Base-by-base conservation (phyloP, 2,329 filamentous ascomycete genomes). In the Paecilomyces fulvus region DNA sequence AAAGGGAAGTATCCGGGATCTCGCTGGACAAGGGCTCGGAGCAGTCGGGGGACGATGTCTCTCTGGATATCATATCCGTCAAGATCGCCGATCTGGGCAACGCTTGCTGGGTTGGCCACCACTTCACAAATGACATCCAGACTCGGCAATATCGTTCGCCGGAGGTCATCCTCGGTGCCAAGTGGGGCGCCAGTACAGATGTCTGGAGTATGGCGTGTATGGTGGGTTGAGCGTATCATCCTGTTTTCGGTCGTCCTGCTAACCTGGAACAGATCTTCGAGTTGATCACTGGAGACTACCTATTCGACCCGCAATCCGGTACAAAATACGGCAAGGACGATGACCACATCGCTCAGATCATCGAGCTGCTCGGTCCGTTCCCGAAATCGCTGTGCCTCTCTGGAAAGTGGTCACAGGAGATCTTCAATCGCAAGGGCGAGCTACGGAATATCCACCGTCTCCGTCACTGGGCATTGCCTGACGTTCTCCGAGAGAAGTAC, bases 151-250 rank as follows among this genome's bases (percentile, higher is more conserved):
- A 99, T 74, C 83, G 94, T 56, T 97, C 94, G 1, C 94, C 94
- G 1, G 94, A 99, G 75, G 94, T 99, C 56, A 97, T 99, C 59
- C 79, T 99, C 20, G 94, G 94, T 43, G 85, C 91, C 2, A 97
- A 97, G 78, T 99, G 94, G 94, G 94, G 94, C 63, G 94, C 94
- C n/a, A 97, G 92, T 70, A 97, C 94, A 1, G 94, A 99, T 74
- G 89, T 97, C 7, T 99, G 94, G 94, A 97, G 92, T 75, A 99
- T 99, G 94, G 92, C 94, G 58, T 89, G 89, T 64, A 99, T 99
- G 94, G 94, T 97, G 81, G 66, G 84, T 69, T 52, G 21, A 8
- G 9, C 4, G 28, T 30, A n/a, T 52, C 55, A 28, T 31, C 2
- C 46, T 23, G 20, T 8, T 52, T 51, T 37, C 14, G 10, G 11